Base-by-base conservation (phyloP, 1,284 basidiomycete genomes). In the Uromyces viciae-fabae region DNA sequence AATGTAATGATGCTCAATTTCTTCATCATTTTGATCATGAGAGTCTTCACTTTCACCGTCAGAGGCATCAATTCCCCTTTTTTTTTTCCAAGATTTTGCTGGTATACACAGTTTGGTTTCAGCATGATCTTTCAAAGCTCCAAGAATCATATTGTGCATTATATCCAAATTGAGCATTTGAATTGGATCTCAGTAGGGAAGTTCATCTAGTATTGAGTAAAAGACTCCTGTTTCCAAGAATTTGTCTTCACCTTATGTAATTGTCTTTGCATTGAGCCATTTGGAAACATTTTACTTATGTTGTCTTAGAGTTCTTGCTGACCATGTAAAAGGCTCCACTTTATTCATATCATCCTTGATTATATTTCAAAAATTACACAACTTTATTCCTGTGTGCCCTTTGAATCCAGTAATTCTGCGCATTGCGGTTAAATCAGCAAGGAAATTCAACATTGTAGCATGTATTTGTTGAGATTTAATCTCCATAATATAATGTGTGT, bases 371-470 rank as follows among this genome's bases (percentile, higher is more conserved):
- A 77, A 77, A 31, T 52, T 68, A 42, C 28, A 68, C n/a, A 62
- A 77, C 33, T 36, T 68, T 3, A 49, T 52, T n/a, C 75, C 62
- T 52, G 75, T 66, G 40, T 75, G 73, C 22, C 33, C 25, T 36
- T 43, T 75, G 38, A 68, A 68, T 3, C 62, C 60, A 54, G 75
- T 43, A 1, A 77, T 54, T 7, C n/a, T 19, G 22, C 43, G 42
- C 56, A 54, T 69, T 38, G 75, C 75, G 28, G 64, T 42, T 0
- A 69, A n/a, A 62, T 77, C 64, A 40, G 62, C 60, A 69, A 77
- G 66, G 19, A 69, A 2, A 3, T 42, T 42, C 43, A 66, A 40
- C 28, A 77, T 25, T 8, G 75, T 9, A 69, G 31, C 66, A 3
- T 42, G n/a, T 8, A 69, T 69, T n/a, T n/a, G n/a, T n/a, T n/a